Base-by-base conservation (phyloP, 129 eudicot genomes). In the Heracleum sosnowskyi region DNA sequence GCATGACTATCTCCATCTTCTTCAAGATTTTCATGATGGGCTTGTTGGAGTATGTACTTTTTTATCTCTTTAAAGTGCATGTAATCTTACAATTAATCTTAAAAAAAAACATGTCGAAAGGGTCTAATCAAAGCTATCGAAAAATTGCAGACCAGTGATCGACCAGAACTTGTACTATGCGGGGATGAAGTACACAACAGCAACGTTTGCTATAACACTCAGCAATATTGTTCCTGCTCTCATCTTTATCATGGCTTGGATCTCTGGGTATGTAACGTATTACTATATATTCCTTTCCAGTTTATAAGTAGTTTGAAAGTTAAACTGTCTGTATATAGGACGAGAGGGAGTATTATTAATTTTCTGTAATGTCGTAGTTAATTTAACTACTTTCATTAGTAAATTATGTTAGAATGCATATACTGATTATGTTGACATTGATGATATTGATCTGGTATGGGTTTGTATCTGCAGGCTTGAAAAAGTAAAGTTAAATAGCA, bases 211-310 rank as follows among this genome's bases (percentile, higher is more conserved):
- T 6, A 28, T 83, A 15, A 88, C 97, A 17, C 88, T 92, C 91
- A 72, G 78, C 84, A 92, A 92, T 69, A 45, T 89, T 75, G 85
- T 92, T 79, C 97, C 97, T 18, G 95, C 95, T 60, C 75, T 92
- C 24, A 88, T 92, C 5, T 89, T 91, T 45, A n/a, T 86, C 73
- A 79, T 91, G 88, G 94, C 97, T 11, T 90, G 88, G 95, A 82
- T 90, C 70, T 77, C 86, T 71, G 82, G 95, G 95, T 90, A 82
- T 49, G 4, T 28, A 18, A 46, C 11, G 45, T 24, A 39, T 35
- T 57, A 12, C 17, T n/a, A n/a, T n/a, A n/a, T n/a, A n/a, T n/a
- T n/a, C n/a, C n/a, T n/a, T n/a, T 16, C 10, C 24, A 64, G 28
- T 55, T 1, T 57, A 24, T 10, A 20, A 20, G 10, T n/a, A n/a